phyloP scores from a whole-genome alignment of 441 rosid genomes.

The Aleurites moluccanus region DNA sequence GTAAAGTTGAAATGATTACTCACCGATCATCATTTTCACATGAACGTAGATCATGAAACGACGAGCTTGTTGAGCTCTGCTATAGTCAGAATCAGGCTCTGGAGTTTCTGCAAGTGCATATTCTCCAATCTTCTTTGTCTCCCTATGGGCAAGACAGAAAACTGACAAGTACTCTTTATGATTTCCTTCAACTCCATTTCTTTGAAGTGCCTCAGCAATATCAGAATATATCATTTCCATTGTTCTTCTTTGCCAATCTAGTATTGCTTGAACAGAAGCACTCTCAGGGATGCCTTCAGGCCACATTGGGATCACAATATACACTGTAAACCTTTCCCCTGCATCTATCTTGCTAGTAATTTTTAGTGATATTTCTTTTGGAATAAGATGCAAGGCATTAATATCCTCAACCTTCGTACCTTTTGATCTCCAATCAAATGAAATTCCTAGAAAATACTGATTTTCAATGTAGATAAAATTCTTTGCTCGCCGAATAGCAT shows the following conservation, averaged over 20 bases:
- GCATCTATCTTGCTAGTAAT: conserved; percentile 74
- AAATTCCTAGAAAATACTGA: conserved; percentile 59
- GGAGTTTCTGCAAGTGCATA: conserved; percentile 65
- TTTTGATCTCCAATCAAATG: conserved; percentile 38
- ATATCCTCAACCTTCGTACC: conserved; percentile 68
- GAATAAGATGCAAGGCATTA: conserved; percentile 72
- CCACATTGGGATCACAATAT: conserved; percentile 38
- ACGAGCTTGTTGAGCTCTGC: conserved; percentile 76
- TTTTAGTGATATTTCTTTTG: conserved; percentile 79
- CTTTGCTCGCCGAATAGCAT: conserved; percentile 88
- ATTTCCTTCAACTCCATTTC: conserved; percentile 57
- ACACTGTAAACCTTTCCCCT: conserved; percentile 60
- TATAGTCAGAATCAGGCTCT: conserved; percentile 58
- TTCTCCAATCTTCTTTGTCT: conserved; percentile 64
- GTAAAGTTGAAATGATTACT: background rate
- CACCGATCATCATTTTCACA: conserved; percentile 90
- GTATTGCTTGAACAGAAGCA: conserved; percentile 29
- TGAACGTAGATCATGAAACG: conserved; percentile 97
- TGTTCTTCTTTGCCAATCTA: conserved; percentile 32
- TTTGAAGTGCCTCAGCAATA: conserved; percentile 35
- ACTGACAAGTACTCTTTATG: conserved; percentile 78
- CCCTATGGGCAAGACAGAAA: conserved; percentile 93
- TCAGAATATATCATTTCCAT: conserved; percentile 35
- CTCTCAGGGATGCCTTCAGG: conserved; percentile 35
- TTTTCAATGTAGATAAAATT: conserved; percentile 83